A percentile compares a stretch with the other conserved stretches of the same genome.
These are phyloP conservation scores for Akanthomyces uredinophilus DNA, from an alignment of 2,329 filamentous ascomycete genomes.

Conservation along the genomic window DNA sequence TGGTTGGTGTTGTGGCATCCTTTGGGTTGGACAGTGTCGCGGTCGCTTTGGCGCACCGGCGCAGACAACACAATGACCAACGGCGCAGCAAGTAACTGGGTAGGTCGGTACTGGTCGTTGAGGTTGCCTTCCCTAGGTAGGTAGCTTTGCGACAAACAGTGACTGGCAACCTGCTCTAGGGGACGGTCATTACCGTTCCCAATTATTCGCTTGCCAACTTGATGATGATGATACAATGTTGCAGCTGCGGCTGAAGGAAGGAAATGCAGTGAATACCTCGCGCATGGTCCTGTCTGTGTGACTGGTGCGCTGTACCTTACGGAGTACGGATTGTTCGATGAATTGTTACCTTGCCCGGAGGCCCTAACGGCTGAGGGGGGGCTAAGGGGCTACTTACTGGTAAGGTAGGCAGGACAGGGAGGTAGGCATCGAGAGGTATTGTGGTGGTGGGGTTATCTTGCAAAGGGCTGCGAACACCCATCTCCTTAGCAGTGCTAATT, in stretches of 20 bases:
- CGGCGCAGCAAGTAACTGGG: not conserved
- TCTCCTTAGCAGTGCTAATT: too few relatives aligned
- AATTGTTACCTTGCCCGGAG: not conserved
- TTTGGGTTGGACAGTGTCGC: not conserved
- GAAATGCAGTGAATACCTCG: not conserved
- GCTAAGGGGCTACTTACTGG: not conserved
- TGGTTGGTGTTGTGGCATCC: conserved; percentile 4
- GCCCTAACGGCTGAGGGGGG: not conserved
- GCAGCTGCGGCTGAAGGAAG: not conserved
- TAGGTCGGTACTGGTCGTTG: not conserved
- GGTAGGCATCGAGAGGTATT: too few relatives aligned
- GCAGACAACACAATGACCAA: not conserved
- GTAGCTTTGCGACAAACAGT: not conserved
- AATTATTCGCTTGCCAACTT: not conserved
- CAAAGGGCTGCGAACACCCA: too few relatives aligned
- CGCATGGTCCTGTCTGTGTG: too few relatives aligned
- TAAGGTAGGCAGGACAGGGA: too few relatives aligned
- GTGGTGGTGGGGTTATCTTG: too few relatives aligned
- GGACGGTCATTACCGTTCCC: not conserved
- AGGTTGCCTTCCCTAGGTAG: not conserved
- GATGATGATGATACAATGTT: not conserved
- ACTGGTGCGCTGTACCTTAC: too few relatives aligned
- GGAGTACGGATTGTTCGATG: not conserved
- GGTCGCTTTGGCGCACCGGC: not conserved
- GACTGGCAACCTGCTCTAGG: not conserved